Evolutionary conservation across 352 stramenopile genomes (phyloP), one percentile per base, ranked within the genome.

Genomic region (Phytophthora syringae): DNA sequence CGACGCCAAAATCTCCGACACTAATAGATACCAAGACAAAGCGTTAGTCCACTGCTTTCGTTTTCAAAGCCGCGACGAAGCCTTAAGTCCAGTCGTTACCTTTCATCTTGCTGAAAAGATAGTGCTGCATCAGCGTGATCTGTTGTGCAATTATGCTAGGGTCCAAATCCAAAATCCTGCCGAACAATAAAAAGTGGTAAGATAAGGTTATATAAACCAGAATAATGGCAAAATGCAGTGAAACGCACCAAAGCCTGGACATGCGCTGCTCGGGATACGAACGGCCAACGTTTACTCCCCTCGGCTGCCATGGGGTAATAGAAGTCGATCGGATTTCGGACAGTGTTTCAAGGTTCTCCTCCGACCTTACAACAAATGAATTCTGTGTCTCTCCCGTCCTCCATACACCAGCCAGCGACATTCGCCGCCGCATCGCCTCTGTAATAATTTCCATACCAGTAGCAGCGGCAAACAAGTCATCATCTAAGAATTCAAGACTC

Each of bases 51-150:
- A 2, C 24, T 25, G n/a, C 13, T 12, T 20, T 42, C 15, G 13
- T n/a, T 20, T 20, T 15, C 36, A 42, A 10, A 9, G 10, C 16
- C 10, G 30, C 30, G 13, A 37, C 10, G 36, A 42, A 42, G 5
- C 11, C 11, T 10, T 11, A 39, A 32, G 1, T 43, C 3, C 16
- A 21, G 28, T 13, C 15, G 3, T 39, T 64, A 91, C 85, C 82
- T 86, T 89, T 90, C 49, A 96, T 93, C 34, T 93, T 90, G 65
- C 88, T 94, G 66, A 95, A 93, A 20, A 96, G 71, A 56, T 92
- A 96, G 60, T 96, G 88, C 53, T 96, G 84, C 56, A 96, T 84
- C 48, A 93, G 43, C 2, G 88, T 95, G 57, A 96, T 90, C 64
- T 96, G 88, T 28, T 94, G 84, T 1, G 88, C 86, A 34, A 96